A percentile compares a stretch with the other conserved stretches of the same genome.
Evolutionary conservation across 805 yeast genomes (phyloP).

Genomic region (Hanseniaspora hatyaiensis): DNA sequence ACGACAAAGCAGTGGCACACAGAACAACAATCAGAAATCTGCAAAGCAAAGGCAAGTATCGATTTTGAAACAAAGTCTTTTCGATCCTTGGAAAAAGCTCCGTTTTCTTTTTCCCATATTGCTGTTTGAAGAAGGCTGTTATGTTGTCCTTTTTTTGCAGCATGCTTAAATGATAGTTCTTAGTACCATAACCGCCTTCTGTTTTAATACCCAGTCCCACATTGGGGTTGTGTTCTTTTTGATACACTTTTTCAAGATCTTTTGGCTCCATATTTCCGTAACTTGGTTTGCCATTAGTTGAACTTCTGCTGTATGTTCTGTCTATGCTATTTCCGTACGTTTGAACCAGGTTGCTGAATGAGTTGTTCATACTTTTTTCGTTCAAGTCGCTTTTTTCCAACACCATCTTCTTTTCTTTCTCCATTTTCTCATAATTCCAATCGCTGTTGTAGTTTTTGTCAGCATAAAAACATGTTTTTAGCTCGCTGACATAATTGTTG

Average conservation of each 20-base stretch:
- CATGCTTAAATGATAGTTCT: slow-evolving; percentile 9
- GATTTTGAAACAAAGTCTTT: slow-evolving; percentile 55
- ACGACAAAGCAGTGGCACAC: slow-evolving; percentile 55
- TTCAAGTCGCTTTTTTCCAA: slow-evolving; percentile 6
- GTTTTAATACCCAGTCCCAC: not conserved
- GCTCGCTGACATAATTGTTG: slow-evolving; percentile 24
- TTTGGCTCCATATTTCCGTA: slow-evolving; percentile 15
- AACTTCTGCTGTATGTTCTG: not conserved
- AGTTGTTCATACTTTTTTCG: not conserved
- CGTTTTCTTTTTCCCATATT: slow-evolving; percentile 39
- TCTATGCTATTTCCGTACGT: not conserved
- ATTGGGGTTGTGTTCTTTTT: not conserved
- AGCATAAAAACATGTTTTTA: slow-evolving; percentile 25
- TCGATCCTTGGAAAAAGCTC: slow-evolving; percentile 53
- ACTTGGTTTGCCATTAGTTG: slow-evolving; percentile 1
- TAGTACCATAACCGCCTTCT: not conserved
- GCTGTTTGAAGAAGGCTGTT: slow-evolving; percentile 30
- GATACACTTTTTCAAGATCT: slow-evolving; percentile 9
- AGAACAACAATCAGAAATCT: slow-evolving; percentile 49
- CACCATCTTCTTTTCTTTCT: slow-evolving; percentile 8
- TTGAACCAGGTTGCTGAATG: not conserved
- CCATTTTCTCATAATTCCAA: slow-evolving; percentile 14
- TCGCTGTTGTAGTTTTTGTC: slow-evolving; percentile 16
- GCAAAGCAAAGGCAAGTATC: slow-evolving; percentile 68
- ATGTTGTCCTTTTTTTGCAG: slow-evolving; percentile 22